Evolutionary conservation across 2,329 filamentous ascomycete genomes (phyloP), one percentile per base, ranked within the genome.

Genomic region (Geoglossum cookeanum): DNA sequence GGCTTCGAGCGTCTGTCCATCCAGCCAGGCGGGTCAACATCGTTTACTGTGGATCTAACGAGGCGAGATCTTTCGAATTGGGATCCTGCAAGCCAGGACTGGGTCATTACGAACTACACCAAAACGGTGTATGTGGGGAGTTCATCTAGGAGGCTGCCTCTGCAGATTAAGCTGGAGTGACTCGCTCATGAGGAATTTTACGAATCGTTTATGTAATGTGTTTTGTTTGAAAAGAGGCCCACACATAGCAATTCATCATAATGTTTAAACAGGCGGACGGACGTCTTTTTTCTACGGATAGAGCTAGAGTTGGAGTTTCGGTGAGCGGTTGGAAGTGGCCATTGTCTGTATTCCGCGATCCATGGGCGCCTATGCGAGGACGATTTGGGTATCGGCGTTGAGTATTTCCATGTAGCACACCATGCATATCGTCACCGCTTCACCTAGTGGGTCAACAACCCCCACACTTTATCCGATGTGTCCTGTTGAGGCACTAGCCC

Each of bases 21-120:
- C 61, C 74, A 78, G 3, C 77, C 87, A 0, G 87, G 87, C n/a
- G 68, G 80, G 68, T 80, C 76, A 55, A 75, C 72, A 3, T 78
- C 75, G 1, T 94, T 92, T 73, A 74, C 69, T 0, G 81, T 79
- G 0, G 77, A 81, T 15, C 70, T 96, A 57, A 89, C 82, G 4
- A 78, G 90, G 44, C 81, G 88, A 58, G 91, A 96, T 65, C 63
- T 96, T 58, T 88, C 84, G 67, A 92, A 89, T 72, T 96, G 91
- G 90, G 87, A 95, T 63, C 73, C 78, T 0, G 75, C 66, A 1
- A 68, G 71, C n/a, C 90, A 96, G 75, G 83, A 96, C 73, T 97
- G 91, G 90, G 78, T 88, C 51, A 73, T 83, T 57, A 73, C 72
- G 33, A 64, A 71, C 27, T 74, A 78, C 62, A 69, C 74, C 56